These are phyloP conservation scores for Hanseniaspora lachancei DNA, from an alignment of 805 yeast species.

Conservation along the genomic window DNA sequence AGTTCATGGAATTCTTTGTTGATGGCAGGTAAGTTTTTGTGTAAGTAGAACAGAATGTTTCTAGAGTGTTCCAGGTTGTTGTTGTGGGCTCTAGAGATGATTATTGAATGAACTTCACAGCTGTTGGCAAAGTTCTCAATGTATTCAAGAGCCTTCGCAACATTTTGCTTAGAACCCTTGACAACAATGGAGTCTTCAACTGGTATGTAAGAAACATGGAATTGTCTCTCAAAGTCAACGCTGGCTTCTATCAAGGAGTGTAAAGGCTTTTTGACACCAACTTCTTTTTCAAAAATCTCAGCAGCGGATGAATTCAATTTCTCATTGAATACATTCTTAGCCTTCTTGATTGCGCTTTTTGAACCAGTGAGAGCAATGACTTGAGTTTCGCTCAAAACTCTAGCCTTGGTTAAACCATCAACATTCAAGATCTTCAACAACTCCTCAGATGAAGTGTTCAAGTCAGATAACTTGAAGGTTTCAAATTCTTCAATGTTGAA, in stretches of 20 bases:
- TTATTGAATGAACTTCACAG: constrained; percentile 53
- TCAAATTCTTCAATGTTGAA: constrained; percentile 29
- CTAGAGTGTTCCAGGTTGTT: constrained; percentile 66
- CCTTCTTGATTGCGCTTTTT: constrained; percentile 47
- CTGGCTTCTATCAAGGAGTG: constrained; percentile 49
- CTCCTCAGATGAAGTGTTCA: constrained; percentile 19
- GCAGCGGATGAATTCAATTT: constrained; percentile 34
- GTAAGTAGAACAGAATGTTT: constrained; percentile 55
- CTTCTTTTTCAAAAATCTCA: constrained; percentile 40
- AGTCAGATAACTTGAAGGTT: constrained; percentile 26
- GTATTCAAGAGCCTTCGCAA: constrained; percentile 46
- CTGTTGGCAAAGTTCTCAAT: constrained; percentile 51
- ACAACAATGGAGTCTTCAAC: constrained; percentile 44
- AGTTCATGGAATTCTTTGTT: constrained; percentile 26
- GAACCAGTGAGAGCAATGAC: constrained; percentile 54
- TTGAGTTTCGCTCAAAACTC: constrained; percentile 20
- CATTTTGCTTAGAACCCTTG: constrained; percentile 47
- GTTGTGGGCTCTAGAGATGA: constrained; percentile 81
- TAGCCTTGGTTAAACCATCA: constrained; percentile 17
- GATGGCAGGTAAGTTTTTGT: constrained; percentile 20
- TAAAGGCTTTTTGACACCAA: constrained; percentile 51
- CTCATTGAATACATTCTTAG: constrained; percentile 39
- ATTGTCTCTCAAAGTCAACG: constrained; percentile 32
- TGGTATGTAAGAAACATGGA: constrained; percentile 43
- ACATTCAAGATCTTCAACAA: constrained; percentile 24